Evolutionary conservation across 768 basidiomycete genomes (phyloP).

Genomic region (Amanita molliuscula): DNA sequence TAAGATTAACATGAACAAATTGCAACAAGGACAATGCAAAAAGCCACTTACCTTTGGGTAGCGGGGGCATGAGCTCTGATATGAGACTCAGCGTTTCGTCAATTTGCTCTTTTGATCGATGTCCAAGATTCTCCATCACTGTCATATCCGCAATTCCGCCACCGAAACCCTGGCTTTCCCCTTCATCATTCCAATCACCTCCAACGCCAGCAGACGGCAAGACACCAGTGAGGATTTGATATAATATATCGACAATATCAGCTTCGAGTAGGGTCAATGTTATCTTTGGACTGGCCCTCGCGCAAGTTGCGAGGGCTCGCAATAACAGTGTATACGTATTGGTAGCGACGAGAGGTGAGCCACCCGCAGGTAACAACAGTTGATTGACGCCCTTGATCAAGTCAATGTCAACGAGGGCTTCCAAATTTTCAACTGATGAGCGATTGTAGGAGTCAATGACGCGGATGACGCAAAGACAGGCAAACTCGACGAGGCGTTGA

Average conservation of each 20-base stretch:
- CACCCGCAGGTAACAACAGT: constrained; percentile 77
- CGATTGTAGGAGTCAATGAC: constrained; percentile 90
- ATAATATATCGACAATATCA: constrained; percentile 84
- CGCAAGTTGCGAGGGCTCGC: constrained; percentile 80
- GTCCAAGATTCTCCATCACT: constrained; percentile 94
- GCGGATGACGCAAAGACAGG: constrained; percentile 89
- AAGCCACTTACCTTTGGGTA: constrained; percentile 66
- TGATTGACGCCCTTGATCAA: constrained; percentile 78
- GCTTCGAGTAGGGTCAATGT: constrained; percentile 82
- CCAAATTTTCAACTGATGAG: constrained; percentile 75
- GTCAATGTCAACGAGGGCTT: constrained; percentile 71
- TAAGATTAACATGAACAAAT: constrained; percentile 17
- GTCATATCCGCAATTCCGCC: constrained; percentile 93
- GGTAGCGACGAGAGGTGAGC: constrained; percentile 74
- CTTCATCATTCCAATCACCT: constrained; percentile 46
- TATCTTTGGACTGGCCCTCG: constrained; percentile 81
- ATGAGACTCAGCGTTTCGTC: constrained; percentile 88
- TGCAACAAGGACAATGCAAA: neutral
- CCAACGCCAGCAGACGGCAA: constrained; percentile 54
- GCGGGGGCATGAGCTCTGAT: constrained; percentile 86
- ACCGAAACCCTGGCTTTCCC: constrained; percentile 67
- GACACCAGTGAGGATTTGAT: constrained; percentile 93
- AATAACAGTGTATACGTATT: constrained; percentile 86
- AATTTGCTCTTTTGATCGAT: constrained; percentile 93
- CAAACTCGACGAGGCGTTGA: constrained; percentile 95